These are phyloP conservation scores for Pythium guiyangense DNA, from an alignment of 352 stramenopile species.

Conservation along the genomic window DNA sequence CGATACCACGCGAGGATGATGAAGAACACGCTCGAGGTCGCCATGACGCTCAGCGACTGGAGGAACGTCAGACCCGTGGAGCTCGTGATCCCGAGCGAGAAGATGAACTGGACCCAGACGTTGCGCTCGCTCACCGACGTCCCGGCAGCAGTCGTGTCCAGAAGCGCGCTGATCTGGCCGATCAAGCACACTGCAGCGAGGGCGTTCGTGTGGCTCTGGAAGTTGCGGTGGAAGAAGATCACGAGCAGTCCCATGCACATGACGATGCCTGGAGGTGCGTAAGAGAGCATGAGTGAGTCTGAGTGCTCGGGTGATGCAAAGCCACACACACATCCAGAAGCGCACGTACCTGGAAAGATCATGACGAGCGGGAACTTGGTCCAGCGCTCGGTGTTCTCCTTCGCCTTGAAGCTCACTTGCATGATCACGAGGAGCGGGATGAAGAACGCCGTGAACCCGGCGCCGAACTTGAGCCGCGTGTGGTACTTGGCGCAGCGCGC, in stretches of 20 bases:
- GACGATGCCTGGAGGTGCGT: slow-evolving; percentile 35
- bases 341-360: slow-evolving; percentile 60
- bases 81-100: slow-evolving; percentile 77
- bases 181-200: slow-evolving; percentile 65
- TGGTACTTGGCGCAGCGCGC: slow-evolving; percentile 62
- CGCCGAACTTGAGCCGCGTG: slow-evolving; percentile 65
- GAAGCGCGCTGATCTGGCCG: slow-evolving; percentile 63
- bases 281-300: not conserved
- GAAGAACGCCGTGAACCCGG: slow-evolving; percentile 74
- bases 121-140: slow-evolving; percentile 77
- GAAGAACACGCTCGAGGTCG: slow-evolving; percentile 64
- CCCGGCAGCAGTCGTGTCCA: slow-evolving; percentile 70
- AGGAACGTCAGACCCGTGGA: slow-evolving; percentile 75
- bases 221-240: slow-evolving; percentile 53
- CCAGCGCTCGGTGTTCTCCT: slow-evolving; percentile 60
- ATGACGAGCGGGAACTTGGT: slow-evolving; percentile 68
- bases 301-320: not conserved
- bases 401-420: slow-evolving; percentile 79
- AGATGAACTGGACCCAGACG: slow-evolving; percentile 86
- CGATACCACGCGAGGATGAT: slow-evolving; percentile 71
- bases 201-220: slow-evolving; percentile 46
- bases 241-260: slow-evolving; percentile 72
- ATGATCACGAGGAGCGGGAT: slow-evolving; percentile 84
- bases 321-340: no score
- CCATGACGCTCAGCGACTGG: slow-evolving; percentile 52